Conservation (phyloP, 176 grass and related monocot species). For the Oryza australiensis region DNA sequence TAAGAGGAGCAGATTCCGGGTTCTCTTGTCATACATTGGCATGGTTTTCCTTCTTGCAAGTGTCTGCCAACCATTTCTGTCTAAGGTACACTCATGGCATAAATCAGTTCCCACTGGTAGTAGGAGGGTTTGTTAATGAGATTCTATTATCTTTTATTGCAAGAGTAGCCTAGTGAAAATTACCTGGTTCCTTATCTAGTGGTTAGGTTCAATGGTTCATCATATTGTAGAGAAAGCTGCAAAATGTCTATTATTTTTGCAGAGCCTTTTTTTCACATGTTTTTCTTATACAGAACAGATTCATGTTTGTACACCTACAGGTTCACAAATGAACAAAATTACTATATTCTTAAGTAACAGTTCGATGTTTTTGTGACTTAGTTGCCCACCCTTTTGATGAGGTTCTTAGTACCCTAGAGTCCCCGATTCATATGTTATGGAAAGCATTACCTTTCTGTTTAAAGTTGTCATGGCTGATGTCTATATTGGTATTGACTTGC, state of each 20-base stretch:
- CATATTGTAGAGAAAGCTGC: background rate
- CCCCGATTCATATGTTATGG: background rate
- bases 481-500: constrained; percentile 25
- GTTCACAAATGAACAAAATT: too few relatives aligned
- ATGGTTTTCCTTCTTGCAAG: constrained; percentile 46
- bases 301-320: background rate
- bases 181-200: background rate
- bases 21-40: constrained; percentile 57
- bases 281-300: background rate
- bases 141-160: background rate
- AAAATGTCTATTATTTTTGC: background rate
- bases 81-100: constrained; percentile 42
- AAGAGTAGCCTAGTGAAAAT: background rate
- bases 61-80: constrained; percentile 36
- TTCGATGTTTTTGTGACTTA: background rate
- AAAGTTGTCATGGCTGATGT: background rate
- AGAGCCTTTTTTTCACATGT: background rate
- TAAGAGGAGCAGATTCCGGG: constrained; percentile 55
- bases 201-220: background rate
- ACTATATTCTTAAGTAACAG: too few relatives aligned
- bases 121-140: background rate
- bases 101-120: background rate
- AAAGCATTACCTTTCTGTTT: background rate
- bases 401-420: background rate
- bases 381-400: constrained; percentile 7